Evolutionary conservation across 2,329 filamentous ascomycete species (phyloP).

Genomic region (Tricladium varicosporioides): DNA sequence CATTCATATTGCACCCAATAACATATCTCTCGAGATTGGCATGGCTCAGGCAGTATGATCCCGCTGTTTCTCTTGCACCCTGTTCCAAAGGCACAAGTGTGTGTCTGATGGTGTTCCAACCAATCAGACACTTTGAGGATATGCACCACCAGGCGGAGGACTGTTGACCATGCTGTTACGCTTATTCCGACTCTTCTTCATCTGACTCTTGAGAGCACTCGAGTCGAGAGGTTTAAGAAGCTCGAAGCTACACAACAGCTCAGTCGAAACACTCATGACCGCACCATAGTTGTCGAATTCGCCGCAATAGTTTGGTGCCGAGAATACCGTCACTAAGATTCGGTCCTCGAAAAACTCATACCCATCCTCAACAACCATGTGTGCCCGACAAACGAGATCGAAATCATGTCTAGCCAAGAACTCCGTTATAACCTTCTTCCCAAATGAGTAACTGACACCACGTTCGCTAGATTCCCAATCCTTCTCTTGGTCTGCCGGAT

Average conservation of each 20-base stretch:
- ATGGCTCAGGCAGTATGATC: neutral
- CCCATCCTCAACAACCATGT: slow-evolving; percentile 99
- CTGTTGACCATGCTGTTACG: slow-evolving; percentile 94
- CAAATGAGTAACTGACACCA: slow-evolving; percentile 97
- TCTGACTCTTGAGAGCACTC: slow-evolving; percentile 94
- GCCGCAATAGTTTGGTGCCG: slow-evolving; percentile 97
- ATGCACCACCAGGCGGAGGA: slow-evolving; percentile 55
- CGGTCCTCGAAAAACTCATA: slow-evolving; percentile 99
- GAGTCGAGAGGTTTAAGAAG: slow-evolving; percentile 94
- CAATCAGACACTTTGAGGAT: slow-evolving; percentile 28
- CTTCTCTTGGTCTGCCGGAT: slow-evolving; percentile 95
- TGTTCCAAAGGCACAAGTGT: neutral
- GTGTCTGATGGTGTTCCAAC: neutral
- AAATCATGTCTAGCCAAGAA: slow-evolving; percentile 95
- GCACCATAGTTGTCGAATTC: slow-evolving; percentile 99
- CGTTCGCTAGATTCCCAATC: slow-evolving; percentile 98
- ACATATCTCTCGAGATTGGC: neutral
- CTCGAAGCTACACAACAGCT: slow-evolving; percentile 95
- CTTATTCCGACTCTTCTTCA: slow-evolving; percentile 96
- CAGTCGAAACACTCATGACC: slow-evolving; percentile 94
- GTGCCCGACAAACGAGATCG: slow-evolving; percentile 92
- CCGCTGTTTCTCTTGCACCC: neutral
- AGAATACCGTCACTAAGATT: slow-evolving; percentile 94
- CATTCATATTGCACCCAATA: neutral
- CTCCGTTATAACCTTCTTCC: slow-evolving; percentile 96